A percentile compares a stretch with the other conserved stretches of the same genome.
These are phyloP conservation scores for Fusarium lyarnte DNA, from an alignment of 2,329 filamentous ascomycete species.

Conservation along the genomic window DNA sequence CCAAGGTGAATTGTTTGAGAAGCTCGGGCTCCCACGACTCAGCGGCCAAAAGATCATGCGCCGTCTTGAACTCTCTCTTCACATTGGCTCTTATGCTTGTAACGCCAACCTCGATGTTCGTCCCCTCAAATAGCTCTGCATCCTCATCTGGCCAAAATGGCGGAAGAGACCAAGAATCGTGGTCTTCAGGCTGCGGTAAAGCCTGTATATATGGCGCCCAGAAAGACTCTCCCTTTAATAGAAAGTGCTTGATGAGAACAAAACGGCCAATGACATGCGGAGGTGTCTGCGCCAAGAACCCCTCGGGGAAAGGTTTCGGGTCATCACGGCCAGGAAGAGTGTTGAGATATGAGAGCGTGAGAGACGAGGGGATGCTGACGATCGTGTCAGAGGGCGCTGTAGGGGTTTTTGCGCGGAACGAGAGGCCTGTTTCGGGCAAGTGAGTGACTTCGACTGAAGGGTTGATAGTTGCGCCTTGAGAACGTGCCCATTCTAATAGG, in stretches of 20 bases:
- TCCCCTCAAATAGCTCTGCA: conserved; percentile 64
- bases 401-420: conserved; percentile 59
- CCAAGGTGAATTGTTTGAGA: conserved; percentile 52
- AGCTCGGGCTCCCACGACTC: conserved; percentile 41
- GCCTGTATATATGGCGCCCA: conserved; percentile 76
- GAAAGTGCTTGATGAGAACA: conserved; percentile 74
- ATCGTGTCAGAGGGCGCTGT: conserved; percentile 54
- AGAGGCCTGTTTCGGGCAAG: conserved; percentile 61
- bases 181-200: conserved; percentile 69
- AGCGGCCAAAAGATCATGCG: conserved; percentile 49
- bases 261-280: conserved; percentile 72
- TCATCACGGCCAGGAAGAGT: conserved; percentile 49
- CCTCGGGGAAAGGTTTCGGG: conserved; percentile 53
- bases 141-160: conserved; percentile 73
- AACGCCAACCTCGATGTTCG: conserved; percentile 61
- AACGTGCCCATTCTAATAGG: conserved; percentile 60
- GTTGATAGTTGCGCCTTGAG: conserved; percentile 60
- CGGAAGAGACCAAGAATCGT: conserved; percentile 63
- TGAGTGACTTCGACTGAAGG: conserved; percentile 62
- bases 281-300: conserved; percentile 60
- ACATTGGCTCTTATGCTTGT: conserved; percentile 58
- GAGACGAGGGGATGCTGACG: conserved; percentile 61
- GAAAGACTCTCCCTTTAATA: conserved; percentile 65
- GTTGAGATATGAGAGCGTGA: conserved; percentile 69
- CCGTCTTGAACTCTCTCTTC: conserved; percentile 57